Percentiles rank a stretch among this genome's conserved stretches.
phyloP scores from a whole-genome alignment of 208 protist genomes.

The Endotrypanum monterogeii region DNA sequence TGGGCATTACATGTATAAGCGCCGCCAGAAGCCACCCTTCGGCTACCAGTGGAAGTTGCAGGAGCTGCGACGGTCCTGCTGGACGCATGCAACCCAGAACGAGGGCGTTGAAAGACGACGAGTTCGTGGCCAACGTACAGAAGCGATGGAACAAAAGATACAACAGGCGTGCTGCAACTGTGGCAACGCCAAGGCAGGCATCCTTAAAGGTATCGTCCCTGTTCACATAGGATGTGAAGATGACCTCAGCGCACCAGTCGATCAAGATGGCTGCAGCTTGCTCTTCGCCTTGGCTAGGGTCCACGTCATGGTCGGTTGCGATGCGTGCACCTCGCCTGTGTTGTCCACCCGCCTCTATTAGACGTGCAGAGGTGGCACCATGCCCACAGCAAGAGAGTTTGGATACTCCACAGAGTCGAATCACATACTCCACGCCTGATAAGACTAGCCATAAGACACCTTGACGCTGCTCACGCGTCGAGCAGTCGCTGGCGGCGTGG shows the following conservation, averaged over 20 bases:
- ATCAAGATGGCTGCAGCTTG: constrained; percentile 30
- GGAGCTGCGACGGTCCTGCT: not conserved
- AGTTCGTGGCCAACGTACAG: constrained; percentile 1
- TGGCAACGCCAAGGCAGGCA: not conserved
- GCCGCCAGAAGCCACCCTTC: constrained; percentile 15
- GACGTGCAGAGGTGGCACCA: not conserved
- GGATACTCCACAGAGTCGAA: constrained; percentile 13
- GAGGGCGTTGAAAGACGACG: constrained; percentile 1
- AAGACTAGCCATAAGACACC: constrained; percentile 9
- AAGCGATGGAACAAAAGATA: constrained; percentile 11
- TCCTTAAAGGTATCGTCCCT: not conserved
- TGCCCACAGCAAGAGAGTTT: constrained; percentile 1
- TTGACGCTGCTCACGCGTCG: constrained; percentile 4
- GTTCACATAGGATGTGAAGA: not conserved
- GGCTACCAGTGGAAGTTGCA: not conserved
- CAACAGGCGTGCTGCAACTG: constrained; percentile 12
- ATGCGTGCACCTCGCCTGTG: not conserved
- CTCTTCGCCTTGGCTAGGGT: not conserved
- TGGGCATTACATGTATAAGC: not conserved
- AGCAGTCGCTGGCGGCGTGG: not conserved
- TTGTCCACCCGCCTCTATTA: not conserved
- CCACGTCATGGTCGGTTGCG: not conserved
- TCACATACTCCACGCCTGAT: constrained; percentile 15
- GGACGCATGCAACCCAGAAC: constrained; percentile 1
- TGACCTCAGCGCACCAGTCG: constrained; percentile 26